These are phyloP conservation scores for Malus hybrid DNA, from an alignment of 331 rosid species.

Conservation along the genomic window DNA sequence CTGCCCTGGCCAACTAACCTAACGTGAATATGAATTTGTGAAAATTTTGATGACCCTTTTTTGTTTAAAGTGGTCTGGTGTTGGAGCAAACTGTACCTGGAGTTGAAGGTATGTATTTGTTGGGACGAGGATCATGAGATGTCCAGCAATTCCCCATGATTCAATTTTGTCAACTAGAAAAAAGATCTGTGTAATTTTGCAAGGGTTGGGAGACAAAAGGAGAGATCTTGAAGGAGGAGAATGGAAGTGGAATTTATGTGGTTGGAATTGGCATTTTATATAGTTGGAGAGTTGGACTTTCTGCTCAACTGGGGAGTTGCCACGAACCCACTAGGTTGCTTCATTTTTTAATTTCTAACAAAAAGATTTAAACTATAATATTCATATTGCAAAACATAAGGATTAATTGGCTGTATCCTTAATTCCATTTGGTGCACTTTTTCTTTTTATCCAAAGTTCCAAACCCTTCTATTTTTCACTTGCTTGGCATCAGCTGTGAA, in stretches of 20 bases:
- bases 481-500: neutral
- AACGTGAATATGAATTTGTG: neutral
- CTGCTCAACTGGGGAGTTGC: neutral
- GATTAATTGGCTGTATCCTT: neutral
- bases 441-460: neutral
- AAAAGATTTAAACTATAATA: neutral
- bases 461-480: neutral
- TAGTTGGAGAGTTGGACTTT: constrained; percentile 1
- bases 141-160: constrained; percentile 54
- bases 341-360: neutral
- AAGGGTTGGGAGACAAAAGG: neutral
- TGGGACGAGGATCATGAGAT: constrained; percentile 14
- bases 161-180: neutral
- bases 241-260: neutral
- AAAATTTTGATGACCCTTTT: neutral
- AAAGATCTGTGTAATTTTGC: neutral
- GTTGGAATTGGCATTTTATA: neutral
- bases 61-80: too few relatives aligned
- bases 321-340: constrained; percentile 12
- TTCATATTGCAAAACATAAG: neutral
- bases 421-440: neutral
- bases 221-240: neutral
- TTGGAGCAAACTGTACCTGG: constrained; percentile 30
- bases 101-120: constrained; percentile 7
- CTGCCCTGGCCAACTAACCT: too few relatives aligned